Evolutionary conservation across 441 rosid genomes (phyloP), one percentile per base, ranked within the genome.

Genomic region (Omphalea diandra): DNA sequence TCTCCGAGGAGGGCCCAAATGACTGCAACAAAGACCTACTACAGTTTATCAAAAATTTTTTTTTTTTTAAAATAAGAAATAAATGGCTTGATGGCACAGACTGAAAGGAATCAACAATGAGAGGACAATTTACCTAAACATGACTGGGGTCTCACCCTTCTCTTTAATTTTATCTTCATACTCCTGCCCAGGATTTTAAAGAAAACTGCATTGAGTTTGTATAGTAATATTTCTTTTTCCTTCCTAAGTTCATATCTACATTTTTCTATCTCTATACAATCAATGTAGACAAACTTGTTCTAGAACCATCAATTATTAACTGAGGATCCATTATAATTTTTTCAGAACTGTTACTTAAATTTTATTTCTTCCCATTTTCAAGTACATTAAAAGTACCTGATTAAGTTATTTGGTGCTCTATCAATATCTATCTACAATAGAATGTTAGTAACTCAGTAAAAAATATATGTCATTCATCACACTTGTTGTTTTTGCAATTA

Each of bases 81-180:
- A 17, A 74, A 43, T 64, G 15, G 58, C 54, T 26, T 36, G 38
- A 27, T 18, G 18, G 26, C 33, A 54, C 10, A 44, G 54, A 66
- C 38, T 68, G 18, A 74, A 68, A 56, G 0, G 41, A n/a, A 61
- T 53, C 61, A 59, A 8, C 18, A 69, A 50, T n/a, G 56, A 53
- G 46, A 63, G 5, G 33, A 26, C 43, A 22, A 32, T 35, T 72
- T 76, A 94, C 98, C 97, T 88, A 85, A 94, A 94, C 99, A 94
- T 92, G 72, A 94, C 97, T 41, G 98, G 92, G 46, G 91, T 75
- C 83, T 90, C 99, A 65, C 99, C 98, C 87, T 87, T 87, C 73
- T 94, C 98, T 78, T 86, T 88, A 93, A 90, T 87, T 82, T 94
- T 94, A 53, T 94, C 97, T 65, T 88, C 90, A 71, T 87, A 86